These are phyloP conservation scores for Solioccasus polychromus DNA, from an alignment of 768 basidiomycete genomes.

Conservation along the genomic window DNA sequence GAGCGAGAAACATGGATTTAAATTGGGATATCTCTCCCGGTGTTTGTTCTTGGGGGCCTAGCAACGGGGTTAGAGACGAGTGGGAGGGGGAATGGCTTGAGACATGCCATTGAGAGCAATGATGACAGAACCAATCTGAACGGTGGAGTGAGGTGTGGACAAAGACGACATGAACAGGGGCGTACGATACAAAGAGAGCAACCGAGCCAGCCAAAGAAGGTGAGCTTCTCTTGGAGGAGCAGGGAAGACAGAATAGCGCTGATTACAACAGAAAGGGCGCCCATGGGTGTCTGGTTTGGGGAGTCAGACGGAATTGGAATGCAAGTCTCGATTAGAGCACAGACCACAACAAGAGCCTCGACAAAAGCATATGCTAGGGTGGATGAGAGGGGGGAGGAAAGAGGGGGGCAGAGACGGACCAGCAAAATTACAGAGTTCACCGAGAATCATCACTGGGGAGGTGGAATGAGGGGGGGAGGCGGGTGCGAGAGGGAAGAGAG, in stretches of 20 bases:
- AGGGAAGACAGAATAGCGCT: slow-evolving; percentile 91
- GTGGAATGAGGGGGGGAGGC: background rate
- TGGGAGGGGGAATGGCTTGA: background rate
- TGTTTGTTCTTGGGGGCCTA: slow-evolving; percentile 68
- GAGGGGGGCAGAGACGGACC: slow-evolving; percentile 46
- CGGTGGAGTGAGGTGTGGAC: background rate
- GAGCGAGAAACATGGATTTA: slow-evolving; percentile 74
- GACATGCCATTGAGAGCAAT: slow-evolving; percentile 83
- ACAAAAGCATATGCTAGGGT: slow-evolving; percentile 78
- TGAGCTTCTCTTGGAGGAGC: slow-evolving; percentile 89
- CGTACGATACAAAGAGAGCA: slow-evolving; percentile 87
- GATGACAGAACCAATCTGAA: slow-evolving; percentile 77
- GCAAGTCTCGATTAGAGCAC: slow-evolving; percentile 25
- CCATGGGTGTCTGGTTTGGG: slow-evolving; percentile 74
- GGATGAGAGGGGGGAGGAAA: slow-evolving; percentile 9
- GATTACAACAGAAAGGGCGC: slow-evolving; percentile 93
- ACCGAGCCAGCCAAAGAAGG: slow-evolving; percentile 96
- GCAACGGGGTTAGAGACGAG: slow-evolving; percentile 1
- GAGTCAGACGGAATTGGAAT: slow-evolving; percentile 5
- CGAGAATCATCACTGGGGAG: slow-evolving; percentile 96
- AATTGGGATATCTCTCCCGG: slow-evolving; percentile 72
- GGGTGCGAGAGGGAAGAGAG: background rate
- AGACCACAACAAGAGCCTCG: slow-evolving; percentile 87
- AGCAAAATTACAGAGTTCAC: slow-evolving; percentile 83
- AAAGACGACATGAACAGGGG: slow-evolving; percentile 4